Percentiles rank a stretch among this genome's conserved stretches.
phyloP scores from a whole-genome alignment of 805 yeast species.

The Metschnikowia arizonensis region DNA sequence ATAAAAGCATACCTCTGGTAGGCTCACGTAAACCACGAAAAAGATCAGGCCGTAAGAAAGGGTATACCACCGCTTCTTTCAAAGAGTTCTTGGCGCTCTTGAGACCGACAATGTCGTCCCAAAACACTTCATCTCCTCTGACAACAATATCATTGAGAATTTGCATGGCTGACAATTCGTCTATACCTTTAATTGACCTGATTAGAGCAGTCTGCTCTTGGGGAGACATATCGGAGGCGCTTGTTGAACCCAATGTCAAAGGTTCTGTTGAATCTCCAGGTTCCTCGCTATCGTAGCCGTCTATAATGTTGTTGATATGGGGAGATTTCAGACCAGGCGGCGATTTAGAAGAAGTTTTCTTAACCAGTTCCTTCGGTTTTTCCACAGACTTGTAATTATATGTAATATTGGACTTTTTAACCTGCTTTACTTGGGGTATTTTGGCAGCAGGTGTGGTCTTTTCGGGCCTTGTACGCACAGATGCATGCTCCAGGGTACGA shows the following conservation, averaged over 20 bases:
- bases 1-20: conserved; percentile 89
- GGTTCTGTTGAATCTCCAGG: neutral
- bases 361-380: conserved; percentile 10
- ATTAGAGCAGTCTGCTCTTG: conserved; percentile 39
- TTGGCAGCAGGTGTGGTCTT: conserved; percentile 3
- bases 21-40: conserved; percentile 91
- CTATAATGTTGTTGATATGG: conserved; percentile 25
- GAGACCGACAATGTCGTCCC: conserved; percentile 95
- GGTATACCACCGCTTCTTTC: conserved; percentile 94
- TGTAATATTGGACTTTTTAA: conserved; percentile 28
- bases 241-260: neutral
- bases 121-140: conserved; percentile 83
- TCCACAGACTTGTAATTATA: conserved; percentile 25
- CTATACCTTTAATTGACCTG: conserved; percentile 63
- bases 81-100: conserved; percentile 83
- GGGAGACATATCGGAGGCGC: conserved; percentile 11
- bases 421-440: conserved; percentile 7
- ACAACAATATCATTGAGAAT: conserved; percentile 85
- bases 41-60: conserved; percentile 88
- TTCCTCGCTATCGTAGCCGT: conserved; percentile 21
- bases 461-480: conserved; percentile 2
- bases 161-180: conserved; percentile 71
- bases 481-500: conserved; percentile 6
- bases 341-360: neutral
- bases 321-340: conserved; percentile 18